phyloP scores from a whole-genome alignment of 1,284 basidiomycete species.

The Malassezia pachydermatis region DNA sequence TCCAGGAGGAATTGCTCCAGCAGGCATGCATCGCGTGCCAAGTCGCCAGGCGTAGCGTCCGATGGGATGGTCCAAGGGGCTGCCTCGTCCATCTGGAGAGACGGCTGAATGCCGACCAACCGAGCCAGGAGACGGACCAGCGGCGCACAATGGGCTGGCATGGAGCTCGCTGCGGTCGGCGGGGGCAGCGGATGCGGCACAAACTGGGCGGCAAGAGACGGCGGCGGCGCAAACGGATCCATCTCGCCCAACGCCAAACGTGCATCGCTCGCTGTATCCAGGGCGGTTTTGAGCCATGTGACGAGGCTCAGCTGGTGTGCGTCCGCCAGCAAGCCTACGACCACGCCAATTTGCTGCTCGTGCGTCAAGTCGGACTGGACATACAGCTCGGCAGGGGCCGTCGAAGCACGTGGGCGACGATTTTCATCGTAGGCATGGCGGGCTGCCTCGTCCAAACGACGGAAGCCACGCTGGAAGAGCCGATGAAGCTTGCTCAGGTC shows the following conservation, averaged over 20 bases:
- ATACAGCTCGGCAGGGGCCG: slow-evolving; percentile 33
- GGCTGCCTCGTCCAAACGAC: slow-evolving; percentile 33
- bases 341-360: slow-evolving; percentile 39
- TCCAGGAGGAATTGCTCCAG: slow-evolving; percentile 41
- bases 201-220: background rate
- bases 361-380: slow-evolving; percentile 27
- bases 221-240: slow-evolving; percentile 3
- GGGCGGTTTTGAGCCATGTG: slow-evolving; percentile 38
- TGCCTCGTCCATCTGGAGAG: slow-evolving; percentile 21
- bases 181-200: background rate
- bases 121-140: slow-evolving; percentile 33
- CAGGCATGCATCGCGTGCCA: slow-evolving; percentile 30
- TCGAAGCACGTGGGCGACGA: slow-evolving; percentile 27
- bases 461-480: slow-evolving; percentile 33
- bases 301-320: slow-evolving; percentile 39
- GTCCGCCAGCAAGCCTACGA: slow-evolving; percentile 36
- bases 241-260: slow-evolving; percentile 17
- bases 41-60: slow-evolving; percentile 22
- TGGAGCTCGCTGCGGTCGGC: background rate
- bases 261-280: slow-evolving; percentile 37
- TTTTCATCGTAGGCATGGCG: slow-evolving; percentile 30
- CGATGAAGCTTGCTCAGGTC: slow-evolving; percentile 36
- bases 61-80: slow-evolving; percentile 34
- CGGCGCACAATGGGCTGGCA: background rate
- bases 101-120: slow-evolving; percentile 24